Percentiles rank a stretch among this genome's conserved stretches.
phyloP scores from a whole-genome alignment of 441 rosid genomes.

The Eugenia klotzschiana region DNA sequence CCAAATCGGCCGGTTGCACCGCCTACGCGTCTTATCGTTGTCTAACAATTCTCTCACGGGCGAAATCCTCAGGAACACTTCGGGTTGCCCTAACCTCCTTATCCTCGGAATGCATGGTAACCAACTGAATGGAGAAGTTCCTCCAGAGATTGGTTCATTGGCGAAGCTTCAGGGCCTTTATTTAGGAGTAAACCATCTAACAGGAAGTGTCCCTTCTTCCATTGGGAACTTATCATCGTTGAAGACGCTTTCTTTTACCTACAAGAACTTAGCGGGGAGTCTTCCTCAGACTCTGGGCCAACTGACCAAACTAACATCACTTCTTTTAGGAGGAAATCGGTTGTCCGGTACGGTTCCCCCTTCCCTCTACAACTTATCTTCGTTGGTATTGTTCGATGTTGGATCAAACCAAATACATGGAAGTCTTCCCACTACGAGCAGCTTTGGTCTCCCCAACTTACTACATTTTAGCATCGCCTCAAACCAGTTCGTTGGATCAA shows the following conservation, averaged over 20 bases:
- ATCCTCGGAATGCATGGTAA: fast-evolving
- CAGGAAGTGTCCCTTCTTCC: not conserved
- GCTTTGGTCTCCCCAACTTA: not conserved
- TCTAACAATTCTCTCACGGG: fast-evolving
- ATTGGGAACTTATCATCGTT: not conserved
- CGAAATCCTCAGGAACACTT: not conserved
- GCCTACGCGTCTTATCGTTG: fast-evolving
- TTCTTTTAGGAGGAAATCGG: fast-evolving
- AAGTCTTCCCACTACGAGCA: not conserved
- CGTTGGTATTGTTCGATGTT: fast-evolving
- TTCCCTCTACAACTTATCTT: not conserved
- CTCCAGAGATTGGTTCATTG: not conserved
- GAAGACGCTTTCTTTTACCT: not conserved
- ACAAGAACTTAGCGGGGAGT: not conserved
- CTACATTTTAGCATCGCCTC: fast-evolving
- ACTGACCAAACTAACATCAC: not conserved
- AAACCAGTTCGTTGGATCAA: not conserved
- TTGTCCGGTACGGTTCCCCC: fast-evolving
- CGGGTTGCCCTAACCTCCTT: not conserved
- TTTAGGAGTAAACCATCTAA: not conserved
- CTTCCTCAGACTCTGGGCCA: fast-evolving
- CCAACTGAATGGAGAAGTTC: not conserved
- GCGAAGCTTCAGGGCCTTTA: fast-evolving
- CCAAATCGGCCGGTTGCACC: not conserved
- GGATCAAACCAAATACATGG: not conserved